Evolutionary conservation across 208 protist genomes (phyloP).

Genomic region (Perkinsela sp.): DNA sequence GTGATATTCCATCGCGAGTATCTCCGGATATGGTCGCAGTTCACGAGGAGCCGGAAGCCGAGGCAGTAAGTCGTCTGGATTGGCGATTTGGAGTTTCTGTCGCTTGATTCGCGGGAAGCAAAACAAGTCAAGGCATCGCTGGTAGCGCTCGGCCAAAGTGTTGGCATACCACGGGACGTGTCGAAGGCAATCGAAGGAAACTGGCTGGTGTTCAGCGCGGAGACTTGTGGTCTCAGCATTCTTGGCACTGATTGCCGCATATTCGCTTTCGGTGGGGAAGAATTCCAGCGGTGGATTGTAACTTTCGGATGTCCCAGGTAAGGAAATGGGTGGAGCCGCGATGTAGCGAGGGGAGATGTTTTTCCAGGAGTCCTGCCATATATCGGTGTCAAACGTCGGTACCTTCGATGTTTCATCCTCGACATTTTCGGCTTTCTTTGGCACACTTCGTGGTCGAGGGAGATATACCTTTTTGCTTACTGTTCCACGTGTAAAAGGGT

Average conservation of each 20-base stretch:
- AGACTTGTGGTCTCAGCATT: slow-evolving; percentile 4
- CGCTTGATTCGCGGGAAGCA: slow-evolving; percentile 75
- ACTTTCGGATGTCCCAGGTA: slow-evolving; percentile 76
- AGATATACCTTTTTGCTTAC: slow-evolving; percentile 21
- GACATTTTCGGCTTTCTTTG: neutral
- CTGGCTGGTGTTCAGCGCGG: slow-evolving; percentile 51
- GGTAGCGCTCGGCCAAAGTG: slow-evolving; percentile 87
- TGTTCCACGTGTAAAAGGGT: slow-evolving; percentile 48
- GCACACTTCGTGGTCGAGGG: neutral
- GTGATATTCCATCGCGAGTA: slow-evolving; percentile 73
- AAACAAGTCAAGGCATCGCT: slow-evolving; percentile 95
- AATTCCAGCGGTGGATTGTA: slow-evolving; percentile 96
- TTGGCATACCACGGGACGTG: slow-evolving; percentile 78
- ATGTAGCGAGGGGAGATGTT: slow-evolving; percentile 2
- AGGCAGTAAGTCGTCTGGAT: slow-evolving; percentile 82
- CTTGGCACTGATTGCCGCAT: slow-evolving; percentile 3
- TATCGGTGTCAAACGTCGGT: slow-evolving; percentile 1
- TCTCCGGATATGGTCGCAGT: slow-evolving; percentile 91
- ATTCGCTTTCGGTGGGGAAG: slow-evolving; percentile 56
- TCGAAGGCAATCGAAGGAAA: slow-evolving; percentile 62
- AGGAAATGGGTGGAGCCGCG: slow-evolving; percentile 8
- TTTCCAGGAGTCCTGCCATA: neutral
- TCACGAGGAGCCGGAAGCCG: slow-evolving; percentile 85
- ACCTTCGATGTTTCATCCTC: neutral
- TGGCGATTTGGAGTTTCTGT: slow-evolving; percentile 52